phyloP scores from a whole-genome alignment of 2,329 filamentous ascomycete genomes.

The Verticillium albo-atrum region DNA sequence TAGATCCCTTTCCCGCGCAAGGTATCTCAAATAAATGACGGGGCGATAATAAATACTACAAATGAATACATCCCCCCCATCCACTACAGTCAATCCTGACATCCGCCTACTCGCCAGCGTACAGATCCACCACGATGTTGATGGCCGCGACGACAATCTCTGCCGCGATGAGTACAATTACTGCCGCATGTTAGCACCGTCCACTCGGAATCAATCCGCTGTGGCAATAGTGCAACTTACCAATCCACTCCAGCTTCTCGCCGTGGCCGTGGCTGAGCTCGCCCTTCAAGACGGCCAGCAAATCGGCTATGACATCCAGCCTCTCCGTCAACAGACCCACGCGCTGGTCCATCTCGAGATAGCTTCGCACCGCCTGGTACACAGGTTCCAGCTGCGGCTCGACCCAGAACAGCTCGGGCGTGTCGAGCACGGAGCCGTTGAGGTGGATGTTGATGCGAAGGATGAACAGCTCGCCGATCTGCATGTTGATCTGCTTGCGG shows the following conservation, averaged over 20 bases:
- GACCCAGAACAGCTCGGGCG: slow-evolving; percentile 96
- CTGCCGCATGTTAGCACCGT: slow-evolving; percentile 35
- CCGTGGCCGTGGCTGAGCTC: slow-evolving; percentile 91
- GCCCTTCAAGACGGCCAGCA: slow-evolving; percentile 90
- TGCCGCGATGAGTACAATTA: slow-evolving; percentile 92
- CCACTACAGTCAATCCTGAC: background rate
- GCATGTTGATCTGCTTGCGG: slow-evolving; percentile 94
- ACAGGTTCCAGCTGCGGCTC: slow-evolving; percentile 95
- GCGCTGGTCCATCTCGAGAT: slow-evolving; percentile 96
- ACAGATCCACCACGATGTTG: slow-evolving; percentile 93
- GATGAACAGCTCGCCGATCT: slow-evolving; percentile 97
- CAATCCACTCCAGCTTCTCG: slow-evolving; percentile 86
- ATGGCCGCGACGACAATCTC: slow-evolving; percentile 90
- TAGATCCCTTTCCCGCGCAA: background rate
- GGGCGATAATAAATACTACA: background rate
- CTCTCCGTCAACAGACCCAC: slow-evolving; percentile 86
- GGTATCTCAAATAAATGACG: background rate
- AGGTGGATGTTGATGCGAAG: slow-evolving; percentile 96
- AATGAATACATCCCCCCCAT: background rate
- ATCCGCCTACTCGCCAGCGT: slow-evolving; percentile 42
- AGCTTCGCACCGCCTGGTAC: slow-evolving; percentile 91
- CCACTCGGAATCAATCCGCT: background rate
- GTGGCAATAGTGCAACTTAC: slow-evolving; percentile 42
- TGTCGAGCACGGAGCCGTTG: slow-evolving; percentile 93
- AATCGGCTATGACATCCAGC: slow-evolving; percentile 86